Evolutionary conservation across 2,329 filamentous ascomycete genomes (phyloP), one percentile per base, ranked within the genome.

Genomic region (Alternaria triticimaculans): DNA sequence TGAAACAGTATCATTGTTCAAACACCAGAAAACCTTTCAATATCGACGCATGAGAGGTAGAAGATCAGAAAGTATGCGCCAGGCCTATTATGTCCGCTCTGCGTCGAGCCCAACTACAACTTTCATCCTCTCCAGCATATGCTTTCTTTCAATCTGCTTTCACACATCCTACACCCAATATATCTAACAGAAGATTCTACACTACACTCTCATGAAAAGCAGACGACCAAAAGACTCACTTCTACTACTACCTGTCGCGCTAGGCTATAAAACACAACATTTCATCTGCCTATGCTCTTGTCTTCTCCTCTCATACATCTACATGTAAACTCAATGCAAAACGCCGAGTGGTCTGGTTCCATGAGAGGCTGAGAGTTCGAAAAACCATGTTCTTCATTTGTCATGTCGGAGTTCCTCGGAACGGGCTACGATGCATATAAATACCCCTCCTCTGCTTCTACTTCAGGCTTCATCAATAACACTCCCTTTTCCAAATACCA

Each of bases 71-170:
- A 25, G 23, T 25, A 25, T 25, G 23, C 23, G 23, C 23, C 23
- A 25, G 23, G 23, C 23, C 23, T 25, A 25, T 2, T 25, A 25
- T 41, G 37, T 41, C 15, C 9, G 37, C n/a, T 18, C n/a, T 18
- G 0, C 37, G 15, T 1, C 8, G 37, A 0, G 37, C 37, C n/a
- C 2, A 18, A 4, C 37, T 41, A 41, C 9, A n/a, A 37, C 5
- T 2, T 0, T 0, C 4, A 9, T 15, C 0, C 4, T 1, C 15
- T 5, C 0, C 4, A 2, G 3, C 37, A 18, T 41, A 41, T 41
- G 37, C 9, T 41, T 18, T 18, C 37, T 41, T 41, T 18, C 4
- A 6, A 2, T n/a, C n/a, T 41, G 9, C 15, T 41, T 41, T 6
- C 9, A 4, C 3, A 18, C 37, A 41, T 0, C 2, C 37, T 18